Evolutionary conservation across 179 eudicot species (phyloP), one percentile per base, ranked within the genome.

Genomic region (Silene coronaria): DNA sequence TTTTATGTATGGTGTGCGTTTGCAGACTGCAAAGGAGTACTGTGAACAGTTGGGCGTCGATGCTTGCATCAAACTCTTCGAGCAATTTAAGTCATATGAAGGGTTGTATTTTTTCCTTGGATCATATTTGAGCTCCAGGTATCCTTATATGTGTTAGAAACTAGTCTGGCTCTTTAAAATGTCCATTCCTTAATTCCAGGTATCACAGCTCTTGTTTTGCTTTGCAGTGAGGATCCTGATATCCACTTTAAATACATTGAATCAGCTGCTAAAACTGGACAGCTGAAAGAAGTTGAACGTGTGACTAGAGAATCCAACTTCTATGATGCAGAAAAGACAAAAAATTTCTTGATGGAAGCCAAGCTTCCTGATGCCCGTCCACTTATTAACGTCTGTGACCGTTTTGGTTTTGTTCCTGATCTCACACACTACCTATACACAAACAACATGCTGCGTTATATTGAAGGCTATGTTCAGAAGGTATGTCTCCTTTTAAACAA

Each of bases 401-500:
- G 97, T 70, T 91, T 91, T 81, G 92, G 93, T 23, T 92, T 85
- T 84, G 97, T 92, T 70, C 97, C 96, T n/a, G n/a, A n/a, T n/a
- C n/a, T 92, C 71, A 92, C 97, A 60, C 97, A 92, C 86, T 92
- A 92, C 80, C 85, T 92, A 27, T 92, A 92, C 77, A 73, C 88
- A 19, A 91, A 71, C 83, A 92, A 92, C 86, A 92, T 92, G 97
- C 96, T 92, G 36, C 96, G 97, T 1, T 91, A 91, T 74, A 92
- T 91, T 73, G 97, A 92, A 86, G 97, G 97, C 63, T 92, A 92
- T 88, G 97, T 92, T 61, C 97, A 92, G 73, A 92, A 91, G 97
- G 97, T 92, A 84, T 46, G 12, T 8, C 51, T 65, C 59, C 45
- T 17, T 22, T 28, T 59, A 61, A 42, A 46, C 3, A 2, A 7